Evolutionary conservation across 352 stramenopile species (phyloP), one percentile per base, ranked within the genome.

Genomic region (Globisporangium paroecandrum): DNA sequence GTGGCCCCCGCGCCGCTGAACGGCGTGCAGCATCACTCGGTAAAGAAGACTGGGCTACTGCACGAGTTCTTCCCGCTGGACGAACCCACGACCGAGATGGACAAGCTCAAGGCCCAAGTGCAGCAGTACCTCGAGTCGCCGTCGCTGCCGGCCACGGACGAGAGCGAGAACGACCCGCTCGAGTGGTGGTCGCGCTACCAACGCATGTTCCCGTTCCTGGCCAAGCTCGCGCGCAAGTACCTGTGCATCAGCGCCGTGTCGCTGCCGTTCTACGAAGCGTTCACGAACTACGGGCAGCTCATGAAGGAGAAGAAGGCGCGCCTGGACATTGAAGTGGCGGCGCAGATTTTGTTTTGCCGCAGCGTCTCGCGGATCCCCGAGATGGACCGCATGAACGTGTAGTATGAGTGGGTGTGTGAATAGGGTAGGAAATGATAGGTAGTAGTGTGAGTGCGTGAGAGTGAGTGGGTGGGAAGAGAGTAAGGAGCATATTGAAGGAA

Each of bases 111-210:
- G 43, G 54, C 74, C 5, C 82, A 91, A 49, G 79, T 90, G 34
- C 79, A 90, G 67, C 79, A 88, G 27, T 94, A 91, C 57, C 64
- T 94, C 32, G 82, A 90, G 58, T 90, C 86, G 0, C 82, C 86
- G 0, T 82, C 76, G 10, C 60, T 92, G 7, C 81, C 84, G 8
- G 77, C 84, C 4, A 89, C 83, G 3, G 81, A 91, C 64, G 78
- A 91, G 58, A 78, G 71, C 46, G 85, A 90, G 63, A 89, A 89
- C 61, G 86, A 94, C 36, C 84, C 84, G n/a, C 73, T 94, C 2
- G 84, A 90, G 58, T 94, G 86, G 86, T 94, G 86, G 86, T 89
- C 78, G 69, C 81, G 85, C 3, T 90, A 93, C 43, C 79, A 86
- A 43, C 84, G 83, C 5, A 73, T 82, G 43, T 91, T 92, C 56